A percentile compares a stretch with the other conserved stretches of the same genome.
These are phyloP conservation scores for Fraxinus cuspidata DNA, from an alignment of 257 asterid genomes.

Conservation along the genomic window DNA sequence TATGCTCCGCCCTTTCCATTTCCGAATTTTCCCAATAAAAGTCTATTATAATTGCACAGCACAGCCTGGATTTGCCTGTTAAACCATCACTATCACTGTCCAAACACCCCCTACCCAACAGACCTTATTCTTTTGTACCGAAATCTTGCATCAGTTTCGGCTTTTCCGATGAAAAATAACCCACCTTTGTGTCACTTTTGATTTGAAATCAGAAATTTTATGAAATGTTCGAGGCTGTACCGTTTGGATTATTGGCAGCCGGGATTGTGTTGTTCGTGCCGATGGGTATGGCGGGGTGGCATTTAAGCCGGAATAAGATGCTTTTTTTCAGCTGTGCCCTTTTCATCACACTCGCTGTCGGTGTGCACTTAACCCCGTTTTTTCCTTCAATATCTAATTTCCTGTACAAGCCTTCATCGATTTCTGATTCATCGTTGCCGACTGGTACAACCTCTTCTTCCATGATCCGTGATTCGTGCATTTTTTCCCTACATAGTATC, in stretches of 20 bases:
- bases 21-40: not conserved
- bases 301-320: constrained; percentile 90
- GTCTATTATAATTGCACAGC: not conserved
- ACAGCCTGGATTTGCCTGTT: not conserved
- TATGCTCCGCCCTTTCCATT: not conserved
- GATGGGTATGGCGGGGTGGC: constrained; percentile 98
- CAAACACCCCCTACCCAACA: constrained; percentile 16
- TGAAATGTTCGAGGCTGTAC: constrained; percentile 81
- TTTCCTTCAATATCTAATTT: constrained; percentile 60
- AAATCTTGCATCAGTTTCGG: constrained; percentile 15
- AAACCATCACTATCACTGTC: constrained; percentile 30
- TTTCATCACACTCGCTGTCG: constrained; percentile 86
- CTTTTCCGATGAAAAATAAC: constrained; percentile 14
- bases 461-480: constrained; percentile 58
- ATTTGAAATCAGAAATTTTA: constrained; percentile 27
- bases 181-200: constrained; percentile 7
- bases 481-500: constrained; percentile 56
- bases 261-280: constrained; percentile 84
- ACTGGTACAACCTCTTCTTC: not conserved
- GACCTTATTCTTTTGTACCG: constrained; percentile 19
- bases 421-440: not conserved
- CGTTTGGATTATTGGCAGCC: constrained; percentile 82
- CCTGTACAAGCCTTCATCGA: constrained; percentile 17
- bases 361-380: constrained; percentile 85
- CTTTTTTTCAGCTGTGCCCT: constrained; percentile 93